Evolutionary conservation across 1,139 yeast species (phyloP), one percentile per base, ranked within the genome.

Genomic region (Candida dubliniensis): DNA sequence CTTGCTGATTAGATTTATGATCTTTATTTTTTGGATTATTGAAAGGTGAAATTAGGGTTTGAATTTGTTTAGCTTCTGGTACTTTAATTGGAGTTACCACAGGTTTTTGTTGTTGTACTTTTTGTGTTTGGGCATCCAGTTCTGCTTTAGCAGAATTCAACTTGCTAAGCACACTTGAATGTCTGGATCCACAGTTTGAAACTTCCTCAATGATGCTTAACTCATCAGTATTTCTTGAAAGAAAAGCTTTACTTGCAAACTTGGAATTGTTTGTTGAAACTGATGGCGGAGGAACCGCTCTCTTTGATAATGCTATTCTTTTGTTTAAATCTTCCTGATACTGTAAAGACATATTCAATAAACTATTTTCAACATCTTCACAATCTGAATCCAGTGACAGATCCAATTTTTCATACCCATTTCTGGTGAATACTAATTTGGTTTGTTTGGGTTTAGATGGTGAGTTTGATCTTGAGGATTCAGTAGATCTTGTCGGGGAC

Each of bases 181-280:
- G 48, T 49, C 75, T 57, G 4, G 74, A 67, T 10, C 56, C 60
- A 26, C 55, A 60, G 41, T 57, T 57, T 10, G 75, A 64, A 33
- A 59, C 65, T 48, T 74, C 79, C 51, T 73, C 77, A 31, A 74
- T 73, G 12, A 71, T 64, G 53, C 79, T 74, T 45, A 74, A 62
- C 39, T 67, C 75, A 50, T 71, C 76, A 4, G 52, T 42, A 11
- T 51, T 41, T 23, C 53, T 57, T 11, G 53, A 50, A 33, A 54
- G 57, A 29, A 50, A 46, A 0, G 48, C 49, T 10, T 52, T 46
- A 42, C 57, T 61, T 41, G 50, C 52, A 3, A 60, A 52, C 36
- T 59, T 61, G 8, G 58, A 45, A 12, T 53, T 59, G 42, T 61
- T 60, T 2, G 46, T 44, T 11, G 51, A 50, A 7, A 59, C 64